Evolutionary conservation across 805 yeast genomes (phyloP).

Genomic region (Wickerhamiella parazyma): DNA sequence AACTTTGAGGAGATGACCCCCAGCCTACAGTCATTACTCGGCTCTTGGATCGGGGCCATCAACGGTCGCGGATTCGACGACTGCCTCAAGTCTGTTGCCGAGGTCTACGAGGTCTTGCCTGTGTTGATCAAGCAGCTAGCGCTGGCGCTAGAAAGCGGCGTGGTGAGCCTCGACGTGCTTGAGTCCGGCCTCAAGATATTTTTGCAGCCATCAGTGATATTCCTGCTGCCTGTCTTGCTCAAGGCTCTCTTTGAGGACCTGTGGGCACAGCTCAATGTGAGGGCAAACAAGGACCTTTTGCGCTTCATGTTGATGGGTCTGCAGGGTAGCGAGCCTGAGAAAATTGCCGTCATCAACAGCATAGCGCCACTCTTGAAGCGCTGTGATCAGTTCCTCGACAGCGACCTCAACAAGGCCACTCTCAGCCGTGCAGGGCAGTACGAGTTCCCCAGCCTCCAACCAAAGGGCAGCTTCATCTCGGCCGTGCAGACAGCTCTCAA

Average conservation of each 20-base stretch:
- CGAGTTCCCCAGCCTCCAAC: conserved; percentile 1
- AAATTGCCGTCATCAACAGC: background rate
- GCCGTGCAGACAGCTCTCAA: conserved; percentile 1
- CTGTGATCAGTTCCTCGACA: background rate
- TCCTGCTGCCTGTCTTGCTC: conserved; percentile 41
- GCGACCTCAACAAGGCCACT: background rate
- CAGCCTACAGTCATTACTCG: conserved; percentile 27
- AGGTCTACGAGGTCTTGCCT: conserved; percentile 57
- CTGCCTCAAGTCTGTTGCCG: conserved; percentile 52
- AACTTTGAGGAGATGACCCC: conserved; percentile 15
- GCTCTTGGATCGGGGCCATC: conserved; percentile 68
- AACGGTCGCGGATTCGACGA: conserved; percentile 77
- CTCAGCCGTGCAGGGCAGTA: background rate
- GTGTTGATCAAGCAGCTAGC: conserved; percentile 27
- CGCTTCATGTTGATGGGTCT: background rate
- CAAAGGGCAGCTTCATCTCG: conserved; percentile 1
- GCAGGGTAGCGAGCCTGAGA: background rate
- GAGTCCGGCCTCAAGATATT: conserved; percentile 78
- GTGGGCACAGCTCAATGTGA: conserved; percentile 18
- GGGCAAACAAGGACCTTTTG: conserved; percentile 1
- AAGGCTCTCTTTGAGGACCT: conserved; percentile 36
- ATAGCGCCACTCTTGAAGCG: background rate
- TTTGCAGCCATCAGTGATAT: conserved; percentile 60
- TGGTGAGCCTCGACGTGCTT: conserved; percentile 45
- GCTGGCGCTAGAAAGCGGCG: conserved; percentile 39